phyloP scores from a whole-genome alignment of 139 green algal species.

The Picochlorum sp. region DNA sequence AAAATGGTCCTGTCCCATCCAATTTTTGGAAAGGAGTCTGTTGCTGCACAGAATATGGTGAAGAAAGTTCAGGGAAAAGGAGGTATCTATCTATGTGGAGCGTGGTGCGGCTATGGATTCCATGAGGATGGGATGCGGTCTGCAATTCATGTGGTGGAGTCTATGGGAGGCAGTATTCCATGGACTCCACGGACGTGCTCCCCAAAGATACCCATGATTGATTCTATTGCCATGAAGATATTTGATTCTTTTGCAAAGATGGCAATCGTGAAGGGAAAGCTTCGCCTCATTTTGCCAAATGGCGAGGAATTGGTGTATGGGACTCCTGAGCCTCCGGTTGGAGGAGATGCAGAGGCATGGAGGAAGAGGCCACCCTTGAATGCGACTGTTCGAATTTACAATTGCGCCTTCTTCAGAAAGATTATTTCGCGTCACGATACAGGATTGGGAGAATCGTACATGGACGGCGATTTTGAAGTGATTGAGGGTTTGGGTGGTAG shows the following conservation, averaged over 20 bases:
- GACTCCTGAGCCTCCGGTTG: not conserved
- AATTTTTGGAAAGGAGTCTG: constrained; percentile 58
- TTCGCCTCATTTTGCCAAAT: constrained; percentile 78
- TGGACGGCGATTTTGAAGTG: constrained; percentile 64
- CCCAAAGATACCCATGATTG: constrained; percentile 51
- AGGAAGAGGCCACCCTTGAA: constrained; percentile 32
- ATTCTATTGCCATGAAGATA: constrained; percentile 19
- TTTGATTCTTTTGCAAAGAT: constrained; percentile 53
- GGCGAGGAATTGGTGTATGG: constrained; percentile 68
- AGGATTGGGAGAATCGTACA: constrained; percentile 87
- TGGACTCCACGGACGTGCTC: constrained; percentile 43
- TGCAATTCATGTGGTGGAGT: constrained; percentile 47
- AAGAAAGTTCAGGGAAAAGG: constrained; percentile 37
- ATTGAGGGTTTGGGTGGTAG: constrained; percentile 15
- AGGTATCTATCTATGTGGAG: constrained; percentile 54
- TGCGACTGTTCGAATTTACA: constrained; percentile 59
- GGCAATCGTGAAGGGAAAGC: constrained; percentile 44
- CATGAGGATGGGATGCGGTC: constrained; percentile 91
- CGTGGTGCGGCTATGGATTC: constrained; percentile 90
- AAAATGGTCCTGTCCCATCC: constrained; percentile 65
- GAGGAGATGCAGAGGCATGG: constrained; percentile 44
- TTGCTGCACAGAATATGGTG: constrained; percentile 42
- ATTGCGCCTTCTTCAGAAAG: constrained; percentile 68
- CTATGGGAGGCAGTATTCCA: constrained; percentile 37
- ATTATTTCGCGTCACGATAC: constrained; percentile 71